phyloP scores from a whole-genome alignment of 2,329 filamentous ascomycete genomes.

The Trichoderma sp. region DNA sequence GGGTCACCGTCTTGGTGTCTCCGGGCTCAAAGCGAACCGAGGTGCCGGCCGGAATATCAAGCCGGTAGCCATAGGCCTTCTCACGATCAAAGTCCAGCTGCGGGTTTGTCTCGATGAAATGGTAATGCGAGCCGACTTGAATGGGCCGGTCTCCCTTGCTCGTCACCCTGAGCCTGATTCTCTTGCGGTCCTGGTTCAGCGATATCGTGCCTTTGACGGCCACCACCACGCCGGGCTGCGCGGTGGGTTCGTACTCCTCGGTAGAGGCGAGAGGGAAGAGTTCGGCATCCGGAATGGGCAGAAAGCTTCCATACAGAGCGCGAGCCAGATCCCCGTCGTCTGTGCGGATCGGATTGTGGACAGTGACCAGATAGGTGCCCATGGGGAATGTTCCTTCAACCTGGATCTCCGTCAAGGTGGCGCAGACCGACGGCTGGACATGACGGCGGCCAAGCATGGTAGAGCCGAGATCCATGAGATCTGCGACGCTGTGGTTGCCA shows the following conservation, averaged over 20 bases:
- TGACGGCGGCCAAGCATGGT: constrained; percentile 93
- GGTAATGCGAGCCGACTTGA: constrained; percentile 92
- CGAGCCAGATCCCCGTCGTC: constrained; percentile 84
- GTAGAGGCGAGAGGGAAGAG: constrained; percentile 64
- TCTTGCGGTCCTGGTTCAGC: constrained; percentile 70
- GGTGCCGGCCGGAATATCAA: constrained; percentile 89
- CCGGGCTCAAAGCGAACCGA: constrained; percentile 93
- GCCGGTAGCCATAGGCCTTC: constrained; percentile 75
- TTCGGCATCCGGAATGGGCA: constrained; percentile 69
- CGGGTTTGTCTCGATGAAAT: constrained; percentile 93
- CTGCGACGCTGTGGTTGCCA: constrained; percentile 86
- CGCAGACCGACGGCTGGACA: constrained; percentile 77
- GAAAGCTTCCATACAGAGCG: constrained; percentile 86
- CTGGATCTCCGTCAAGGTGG: constrained; percentile 78
- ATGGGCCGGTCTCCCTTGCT: constrained; percentile 87
- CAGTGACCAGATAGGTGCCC: constrained; percentile 91
- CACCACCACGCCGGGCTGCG: constrained; percentile 77
- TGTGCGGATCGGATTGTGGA: constrained; percentile 82
- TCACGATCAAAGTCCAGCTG: constrained; percentile 83
- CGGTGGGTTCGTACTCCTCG: constrained; percentile 62
- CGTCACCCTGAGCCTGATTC: constrained; percentile 72
- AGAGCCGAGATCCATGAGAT: constrained; percentile 87
- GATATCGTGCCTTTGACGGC: constrained; percentile 64
- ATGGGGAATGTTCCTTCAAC: constrained; percentile 91
- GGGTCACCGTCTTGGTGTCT: constrained; percentile 81